A percentile compares a stretch with the other conserved stretches of the same genome.
Evolutionary conservation across 148 eudicot species (phyloP).

Genomic region (Arbutus unedo): DNA sequence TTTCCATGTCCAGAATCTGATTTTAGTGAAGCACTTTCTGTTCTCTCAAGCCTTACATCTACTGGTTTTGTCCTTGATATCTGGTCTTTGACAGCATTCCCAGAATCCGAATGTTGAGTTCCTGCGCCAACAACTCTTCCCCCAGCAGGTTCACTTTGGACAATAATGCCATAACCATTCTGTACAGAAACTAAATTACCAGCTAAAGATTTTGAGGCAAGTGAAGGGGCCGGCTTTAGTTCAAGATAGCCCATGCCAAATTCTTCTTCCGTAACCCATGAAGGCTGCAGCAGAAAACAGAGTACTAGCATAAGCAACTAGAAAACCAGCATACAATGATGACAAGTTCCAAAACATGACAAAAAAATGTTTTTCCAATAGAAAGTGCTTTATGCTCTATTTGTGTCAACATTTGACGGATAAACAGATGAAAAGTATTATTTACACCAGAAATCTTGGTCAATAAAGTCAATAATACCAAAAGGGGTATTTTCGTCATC

Average conservation of each 20-base stretch:
- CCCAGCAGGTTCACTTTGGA: constrained; percentile 43
- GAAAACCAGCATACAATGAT: background rate
- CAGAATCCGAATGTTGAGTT: constrained; percentile 50
- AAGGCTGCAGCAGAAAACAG: constrained; percentile 45
- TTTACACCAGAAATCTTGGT: background rate
- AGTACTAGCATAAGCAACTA: background rate
- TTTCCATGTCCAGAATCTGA: constrained; percentile 37
- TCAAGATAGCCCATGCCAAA: constrained; percentile 97
- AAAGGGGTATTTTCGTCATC: background rate
- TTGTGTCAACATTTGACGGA: background rate
- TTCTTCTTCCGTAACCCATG: constrained; percentile 97
- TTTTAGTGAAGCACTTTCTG: constrained; percentile 42
- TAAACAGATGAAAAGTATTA: background rate
- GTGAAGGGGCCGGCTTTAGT: constrained; percentile 58
- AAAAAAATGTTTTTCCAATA: background rate
- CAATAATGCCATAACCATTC: constrained; percentile 36
- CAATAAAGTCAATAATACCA: background rate
- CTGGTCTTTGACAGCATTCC: constrained; percentile 46
- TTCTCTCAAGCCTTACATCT: constrained; percentile 57
- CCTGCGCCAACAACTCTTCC: constrained; percentile 55
- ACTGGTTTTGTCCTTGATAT: constrained; percentile 37
- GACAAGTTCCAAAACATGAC: background rate
- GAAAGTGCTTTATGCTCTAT: background rate
- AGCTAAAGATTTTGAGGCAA: constrained; percentile 48
- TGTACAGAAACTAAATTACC: constrained; percentile 28